Evolutionary conservation across 2,329 filamentous ascomycete species (phyloP).

Genomic region (Neonectria neomacrospora): DNA sequence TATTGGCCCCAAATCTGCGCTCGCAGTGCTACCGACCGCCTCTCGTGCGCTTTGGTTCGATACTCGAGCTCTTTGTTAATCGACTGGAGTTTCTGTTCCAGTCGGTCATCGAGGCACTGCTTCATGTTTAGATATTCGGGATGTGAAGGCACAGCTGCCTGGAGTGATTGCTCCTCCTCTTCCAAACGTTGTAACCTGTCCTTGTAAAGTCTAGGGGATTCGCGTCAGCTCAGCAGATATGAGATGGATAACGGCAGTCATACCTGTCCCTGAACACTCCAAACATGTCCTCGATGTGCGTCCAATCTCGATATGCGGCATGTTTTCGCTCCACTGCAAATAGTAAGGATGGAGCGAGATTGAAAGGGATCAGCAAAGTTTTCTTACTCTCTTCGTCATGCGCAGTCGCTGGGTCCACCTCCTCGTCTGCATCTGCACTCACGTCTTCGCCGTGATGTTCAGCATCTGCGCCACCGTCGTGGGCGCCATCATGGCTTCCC

Average conservation of each 20-base stretch:
- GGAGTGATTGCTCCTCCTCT: slow-evolving; percentile 71
- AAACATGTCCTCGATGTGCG: slow-evolving; percentile 88
- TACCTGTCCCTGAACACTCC: slow-evolving; percentile 83
- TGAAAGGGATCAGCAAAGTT: slow-evolving; percentile 8
- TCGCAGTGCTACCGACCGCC: slow-evolving; percentile 81
- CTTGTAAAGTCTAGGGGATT: slow-evolving; percentile 76
- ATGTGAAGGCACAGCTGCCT: slow-evolving; percentile 75
- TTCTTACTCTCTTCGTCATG: slow-evolving; percentile 73
- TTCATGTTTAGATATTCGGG: slow-evolving; percentile 93
- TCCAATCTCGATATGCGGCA: slow-evolving; percentile 81
- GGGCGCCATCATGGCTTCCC: slow-evolving; percentile 48
- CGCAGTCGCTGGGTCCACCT: slow-evolving; percentile 66
- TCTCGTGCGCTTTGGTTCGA: slow-evolving; percentile 77
- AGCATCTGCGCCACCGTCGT: slow-evolving; percentile 54
- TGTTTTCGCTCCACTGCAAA: slow-evolving; percentile 78
- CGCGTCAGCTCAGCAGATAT: slow-evolving; percentile 35
- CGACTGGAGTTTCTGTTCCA: slow-evolving; percentile 81
- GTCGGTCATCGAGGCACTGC: slow-evolving; percentile 83
- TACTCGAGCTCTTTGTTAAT: slow-evolving; percentile 80
- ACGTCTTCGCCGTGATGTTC: slow-evolving; percentile 64
- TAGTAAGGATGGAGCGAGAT: slow-evolving; percentile 36
- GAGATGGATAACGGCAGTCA: slow-evolving; percentile 35
- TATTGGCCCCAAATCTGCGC: slow-evolving; percentile 91
- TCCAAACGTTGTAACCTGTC: slow-evolving; percentile 88
- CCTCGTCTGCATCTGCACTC: slow-evolving; percentile 68